Conservation (phyloP, 2,329 filamentous ascomycete genomes). For the Fusarium floridanum region DNA sequence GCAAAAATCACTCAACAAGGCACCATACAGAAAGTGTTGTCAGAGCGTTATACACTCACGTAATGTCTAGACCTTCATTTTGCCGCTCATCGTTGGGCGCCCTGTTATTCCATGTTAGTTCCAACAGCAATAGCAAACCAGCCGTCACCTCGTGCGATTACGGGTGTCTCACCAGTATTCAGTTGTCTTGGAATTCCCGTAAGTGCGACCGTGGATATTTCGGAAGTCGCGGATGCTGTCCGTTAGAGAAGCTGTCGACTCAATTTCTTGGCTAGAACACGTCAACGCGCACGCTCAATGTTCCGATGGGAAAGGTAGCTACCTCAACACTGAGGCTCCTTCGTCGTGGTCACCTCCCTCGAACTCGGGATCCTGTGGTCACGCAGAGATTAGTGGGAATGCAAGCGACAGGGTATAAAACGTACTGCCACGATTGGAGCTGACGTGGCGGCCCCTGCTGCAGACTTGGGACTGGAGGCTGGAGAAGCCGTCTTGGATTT, state of each 20-base stretch:
- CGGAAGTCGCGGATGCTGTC: constrained; percentile 38
- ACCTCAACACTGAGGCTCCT: constrained; percentile 20
- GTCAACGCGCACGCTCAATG: background rate
- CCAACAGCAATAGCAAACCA: background rate
- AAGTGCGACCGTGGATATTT: constrained; percentile 35
- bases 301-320: background rate
- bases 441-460: constrained; percentile 6
- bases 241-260: constrained; percentile 32
- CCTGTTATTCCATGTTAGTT: constrained; percentile 19
- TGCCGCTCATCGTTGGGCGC: constrained; percentile 28
- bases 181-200: constrained; percentile 36
- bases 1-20: background rate
- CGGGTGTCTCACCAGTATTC: constrained; percentile 30
- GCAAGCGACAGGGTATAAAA: background rate
- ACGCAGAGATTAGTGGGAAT: constrained; percentile 11
- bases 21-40: too few species aligned
- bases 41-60: constrained; percentile 12
- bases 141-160: background rate
- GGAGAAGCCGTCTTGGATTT: constrained; percentile 10
- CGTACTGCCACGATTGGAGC: constrained; percentile 28
- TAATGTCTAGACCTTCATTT: constrained; percentile 37
- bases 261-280: constrained; percentile 18
- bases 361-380: constrained; percentile 28
- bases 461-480: constrained; percentile 15
- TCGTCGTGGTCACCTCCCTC: constrained; percentile 23